Conservation (phyloP, 192 early-diverging fungal genomes). For the Umbelopsis vinacea region DNA sequence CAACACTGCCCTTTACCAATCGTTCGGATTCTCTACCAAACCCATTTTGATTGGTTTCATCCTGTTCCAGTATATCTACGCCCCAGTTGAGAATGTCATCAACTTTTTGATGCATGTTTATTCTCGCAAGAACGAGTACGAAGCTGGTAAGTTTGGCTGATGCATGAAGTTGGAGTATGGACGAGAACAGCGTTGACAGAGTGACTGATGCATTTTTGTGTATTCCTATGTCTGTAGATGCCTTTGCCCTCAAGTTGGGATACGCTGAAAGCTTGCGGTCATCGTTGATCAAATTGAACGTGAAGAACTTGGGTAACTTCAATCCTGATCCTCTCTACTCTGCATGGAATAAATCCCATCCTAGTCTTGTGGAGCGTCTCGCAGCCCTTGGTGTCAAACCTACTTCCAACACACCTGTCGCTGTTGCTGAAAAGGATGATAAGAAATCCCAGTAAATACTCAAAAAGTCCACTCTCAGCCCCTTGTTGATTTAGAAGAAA, state of each 20-base stretch:
- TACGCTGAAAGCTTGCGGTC: slow-evolving; percentile 73
- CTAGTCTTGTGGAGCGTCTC: slow-evolving; percentile 88
- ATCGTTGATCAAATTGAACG: slow-evolving; percentile 87
- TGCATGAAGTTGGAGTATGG: neutral
- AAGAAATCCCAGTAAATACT: slow-evolving; percentile 8
- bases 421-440: neutral
- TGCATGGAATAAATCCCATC: slow-evolving; percentile 92
- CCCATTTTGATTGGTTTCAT: slow-evolving; percentile 90
- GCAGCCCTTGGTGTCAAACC: slow-evolving; percentile 54
- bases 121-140: slow-evolving; percentile 88
- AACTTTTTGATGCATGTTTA: slow-evolving; percentile 79
- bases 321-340: slow-evolving; percentile 88
- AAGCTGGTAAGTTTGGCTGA: slow-evolving; percentile 61
- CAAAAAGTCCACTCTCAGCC: neutral
- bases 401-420: slow-evolving; percentile 27
- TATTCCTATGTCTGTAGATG: slow-evolving; percentile 54
- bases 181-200: too few relatives aligned
- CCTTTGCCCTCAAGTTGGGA: slow-evolving; percentile 83
- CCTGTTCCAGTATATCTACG: slow-evolving; percentile 87
- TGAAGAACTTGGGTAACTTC: slow-evolving; percentile 86
- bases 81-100: slow-evolving; percentile 78
- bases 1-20: slow-evolving; percentile 73
- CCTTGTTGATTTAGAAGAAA: neutral
- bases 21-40: slow-evolving; percentile 82
- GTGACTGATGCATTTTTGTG: neutral